phyloP scores from a whole-genome alignment of 2,329 filamentous ascomycete species.

The Rhinocladiella mackenziei region DNA sequence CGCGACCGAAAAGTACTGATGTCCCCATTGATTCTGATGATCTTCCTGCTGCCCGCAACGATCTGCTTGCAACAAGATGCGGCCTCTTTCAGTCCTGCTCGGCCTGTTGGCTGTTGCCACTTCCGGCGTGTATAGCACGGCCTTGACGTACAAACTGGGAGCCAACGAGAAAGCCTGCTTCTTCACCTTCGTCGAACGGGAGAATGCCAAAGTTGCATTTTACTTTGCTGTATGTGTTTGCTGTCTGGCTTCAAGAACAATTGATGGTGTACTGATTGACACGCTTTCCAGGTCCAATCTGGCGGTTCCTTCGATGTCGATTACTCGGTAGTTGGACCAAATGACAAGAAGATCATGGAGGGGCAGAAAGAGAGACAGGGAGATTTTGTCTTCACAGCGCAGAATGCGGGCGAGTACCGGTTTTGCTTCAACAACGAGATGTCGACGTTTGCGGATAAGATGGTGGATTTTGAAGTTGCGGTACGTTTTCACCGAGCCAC shows the following conservation, averaged over 20 bases:
- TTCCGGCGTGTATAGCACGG: constrained; percentile 74
- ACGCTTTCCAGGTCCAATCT: constrained; percentile 75
- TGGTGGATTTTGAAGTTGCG: constrained; percentile 95
- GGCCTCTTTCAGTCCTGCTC: constrained; percentile 57
- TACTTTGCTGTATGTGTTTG: constrained; percentile 84
- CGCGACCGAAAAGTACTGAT: no score
- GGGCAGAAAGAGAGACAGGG: constrained; percentile 91
- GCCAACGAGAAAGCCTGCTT: constrained; percentile 97
- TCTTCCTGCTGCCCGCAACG: not conserved
- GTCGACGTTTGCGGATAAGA: constrained; percentile 96
- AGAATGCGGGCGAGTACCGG: constrained; percentile 79
- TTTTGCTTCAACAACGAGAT: constrained; percentile 99
- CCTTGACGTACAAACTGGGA: constrained; percentile 85
- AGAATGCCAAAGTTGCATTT: constrained; percentile 87
- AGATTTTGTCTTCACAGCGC: constrained; percentile 95
- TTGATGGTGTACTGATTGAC: not conserved
- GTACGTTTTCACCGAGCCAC: constrained; percentile 51
- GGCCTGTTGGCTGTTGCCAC: constrained; percentile 69
- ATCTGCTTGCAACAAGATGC: constrained; percentile 51
- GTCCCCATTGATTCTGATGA: no score
- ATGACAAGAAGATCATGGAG: constrained; percentile 73
- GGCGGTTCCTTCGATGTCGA: constrained; percentile 97
- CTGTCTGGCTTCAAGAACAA: no score
- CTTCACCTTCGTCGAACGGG: constrained; percentile 72
- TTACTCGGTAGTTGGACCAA: constrained; percentile 80